These are phyloP conservation scores for Podospora pseudoanserina DNA, from an alignment of 495 filamentous ascomycete genomes.

Conservation along the genomic window DNA sequence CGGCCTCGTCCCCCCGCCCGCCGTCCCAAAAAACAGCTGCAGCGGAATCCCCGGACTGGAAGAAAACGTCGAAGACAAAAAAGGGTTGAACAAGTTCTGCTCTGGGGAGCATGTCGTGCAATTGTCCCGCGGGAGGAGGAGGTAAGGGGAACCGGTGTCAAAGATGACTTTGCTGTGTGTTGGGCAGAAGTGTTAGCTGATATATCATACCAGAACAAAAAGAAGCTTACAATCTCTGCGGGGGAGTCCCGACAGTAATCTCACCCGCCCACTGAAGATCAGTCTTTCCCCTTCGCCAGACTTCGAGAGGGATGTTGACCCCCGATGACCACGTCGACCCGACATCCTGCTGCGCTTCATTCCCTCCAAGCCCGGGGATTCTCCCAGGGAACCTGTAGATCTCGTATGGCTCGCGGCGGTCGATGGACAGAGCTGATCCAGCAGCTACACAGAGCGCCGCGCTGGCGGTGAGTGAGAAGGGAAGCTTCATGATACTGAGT, in stretches of 20 bases:
- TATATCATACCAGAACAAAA: background rate
- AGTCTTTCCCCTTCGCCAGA: slow-evolving; percentile 2
- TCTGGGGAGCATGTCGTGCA: slow-evolving; percentile 22
- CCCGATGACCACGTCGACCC: background rate
- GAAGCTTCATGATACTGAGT: background rate
- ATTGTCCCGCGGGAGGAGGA: slow-evolving; percentile 25
- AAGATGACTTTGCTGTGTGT: slow-evolving; percentile 25
- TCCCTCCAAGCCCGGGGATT: background rate
- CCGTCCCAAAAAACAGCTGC: slow-evolving; percentile 16
- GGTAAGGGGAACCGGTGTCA: slow-evolving; percentile 25
- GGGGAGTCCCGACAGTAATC: slow-evolving; percentile 28
- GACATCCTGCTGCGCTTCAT: background rate
- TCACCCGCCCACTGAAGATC: slow-evolving; percentile 28
- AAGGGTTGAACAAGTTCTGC: slow-evolving; percentile 19
- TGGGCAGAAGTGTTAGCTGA: too few species aligned
- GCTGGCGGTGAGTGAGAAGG: background rate
- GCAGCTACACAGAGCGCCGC: background rate
- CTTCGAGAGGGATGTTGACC: slow-evolving; percentile 17
- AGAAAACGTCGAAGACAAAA: slow-evolving; percentile 21
- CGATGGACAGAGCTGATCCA: background rate
- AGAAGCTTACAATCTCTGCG: slow-evolving; percentile 23
- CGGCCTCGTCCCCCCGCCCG: slow-evolving; percentile 22
- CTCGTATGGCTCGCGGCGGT: background rate
- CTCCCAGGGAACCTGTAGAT: background rate
- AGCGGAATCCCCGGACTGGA: slow-evolving; percentile 3